Evolutionary conservation across 2,329 filamentous ascomycete species (phyloP).

Genomic region (Aspergillus sp.): DNA sequence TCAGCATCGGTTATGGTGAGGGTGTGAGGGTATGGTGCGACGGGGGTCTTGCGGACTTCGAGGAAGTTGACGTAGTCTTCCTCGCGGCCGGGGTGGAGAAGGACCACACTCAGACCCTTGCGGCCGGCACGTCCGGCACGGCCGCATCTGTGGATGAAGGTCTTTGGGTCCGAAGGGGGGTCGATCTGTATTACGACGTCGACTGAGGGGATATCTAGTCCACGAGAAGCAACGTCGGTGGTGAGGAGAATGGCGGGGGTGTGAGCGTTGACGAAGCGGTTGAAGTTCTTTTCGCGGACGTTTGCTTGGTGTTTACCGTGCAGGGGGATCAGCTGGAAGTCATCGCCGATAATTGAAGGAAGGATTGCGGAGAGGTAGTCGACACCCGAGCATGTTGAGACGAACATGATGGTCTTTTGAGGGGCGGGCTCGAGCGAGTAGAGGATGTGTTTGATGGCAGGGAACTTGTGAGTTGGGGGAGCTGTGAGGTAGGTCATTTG

Average conservation of each 20-base stretch:
- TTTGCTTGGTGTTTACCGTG: constrained; percentile 91
- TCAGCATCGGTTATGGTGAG: constrained; percentile 63
- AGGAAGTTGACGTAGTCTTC: constrained; percentile 90
- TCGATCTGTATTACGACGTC: constrained; percentile 91
- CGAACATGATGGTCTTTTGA: constrained; percentile 84
- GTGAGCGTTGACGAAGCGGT: constrained; percentile 72
- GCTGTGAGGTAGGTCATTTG: constrained; percentile 82
- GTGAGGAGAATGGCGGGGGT: constrained; percentile 81
- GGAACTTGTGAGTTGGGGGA: constrained; percentile 77
- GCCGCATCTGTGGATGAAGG: constrained; percentile 68
- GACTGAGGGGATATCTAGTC: constrained; percentile 87
- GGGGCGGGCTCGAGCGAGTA: constrained; percentile 70
- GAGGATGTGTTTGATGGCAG: constrained; percentile 71
- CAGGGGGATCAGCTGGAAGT: constrained; percentile 73
- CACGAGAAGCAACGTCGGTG: constrained; percentile 87
- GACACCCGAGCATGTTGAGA: constrained; percentile 91
- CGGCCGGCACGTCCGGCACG: constrained; percentile 65
- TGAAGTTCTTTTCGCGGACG: constrained; percentile 85
- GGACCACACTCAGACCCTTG: constrained; percentile 79
- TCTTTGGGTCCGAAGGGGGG: constrained; percentile 83
- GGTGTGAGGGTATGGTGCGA: constrained; percentile 63
- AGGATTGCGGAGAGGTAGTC: constrained; percentile 89
- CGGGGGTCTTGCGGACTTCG: constrained; percentile 82
- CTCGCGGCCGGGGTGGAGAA: constrained; percentile 81
- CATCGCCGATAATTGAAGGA: constrained; percentile 67